These are phyloP conservation scores for Glycyrrhiza uralensis DNA, from an alignment of 306 rosid species.

Conservation along the genomic window DNA sequence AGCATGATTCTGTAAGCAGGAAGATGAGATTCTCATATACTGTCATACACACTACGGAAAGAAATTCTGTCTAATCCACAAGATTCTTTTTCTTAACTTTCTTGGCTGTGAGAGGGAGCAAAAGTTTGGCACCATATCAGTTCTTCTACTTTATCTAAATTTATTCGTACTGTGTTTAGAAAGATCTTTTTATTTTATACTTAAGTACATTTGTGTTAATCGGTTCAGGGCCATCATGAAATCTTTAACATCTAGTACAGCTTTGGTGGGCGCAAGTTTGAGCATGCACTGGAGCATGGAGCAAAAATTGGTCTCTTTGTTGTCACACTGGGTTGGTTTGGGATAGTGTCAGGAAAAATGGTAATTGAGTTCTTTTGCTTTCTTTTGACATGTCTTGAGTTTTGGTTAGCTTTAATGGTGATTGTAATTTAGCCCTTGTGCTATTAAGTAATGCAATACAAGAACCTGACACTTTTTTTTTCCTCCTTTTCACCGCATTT, in stretches of 20 bases:
- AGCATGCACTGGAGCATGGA: constrained; percentile 92
- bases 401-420: constrained; percentile 9
- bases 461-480: background rate
- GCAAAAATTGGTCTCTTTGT: constrained; percentile 63
- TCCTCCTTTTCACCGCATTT: background rate
- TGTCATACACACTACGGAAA: background rate
- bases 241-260: constrained; percentile 74
- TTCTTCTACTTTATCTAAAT: constrained; percentile 3
- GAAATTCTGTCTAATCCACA: background rate
- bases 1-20: background rate
- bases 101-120: background rate
- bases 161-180: background rate
- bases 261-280: constrained; percentile 86
- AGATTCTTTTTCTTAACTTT: background rate
- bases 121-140: background rate
- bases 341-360: constrained; percentile 82
- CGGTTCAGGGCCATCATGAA: constrained; percentile 27
- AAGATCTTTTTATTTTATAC: constrained; percentile 15
- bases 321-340: constrained; percentile 97
- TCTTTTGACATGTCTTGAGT: background rate
- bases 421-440: background rate
- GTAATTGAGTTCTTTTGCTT: constrained; percentile 37
- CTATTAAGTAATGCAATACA: background rate
- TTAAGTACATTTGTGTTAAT: constrained; percentile 8
- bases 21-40: background rate